Evolutionary conservation across 768 basidiomycete genomes (phyloP).

Genomic region (Strobilomyces echinocephalus): DNA sequence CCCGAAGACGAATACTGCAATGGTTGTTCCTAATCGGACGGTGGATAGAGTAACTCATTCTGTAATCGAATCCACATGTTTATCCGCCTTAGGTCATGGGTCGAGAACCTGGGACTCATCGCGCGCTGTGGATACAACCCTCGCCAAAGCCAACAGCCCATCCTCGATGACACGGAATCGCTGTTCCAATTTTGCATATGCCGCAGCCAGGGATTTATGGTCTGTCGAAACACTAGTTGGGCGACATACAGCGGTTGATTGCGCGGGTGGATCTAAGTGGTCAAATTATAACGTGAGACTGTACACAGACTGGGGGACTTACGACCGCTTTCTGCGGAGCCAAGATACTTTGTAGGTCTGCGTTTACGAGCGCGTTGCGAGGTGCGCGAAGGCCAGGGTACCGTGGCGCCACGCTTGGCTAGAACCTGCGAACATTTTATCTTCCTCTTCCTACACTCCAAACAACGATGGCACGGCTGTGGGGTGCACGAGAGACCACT

Average conservation of each 20-base stretch:
- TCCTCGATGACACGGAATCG: not conserved
- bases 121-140: not conserved
- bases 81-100: too few relatives aligned
- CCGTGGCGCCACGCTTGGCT: not conserved
- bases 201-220: too few relatives aligned
- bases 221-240: too few relatives aligned
- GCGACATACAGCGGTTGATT: too few relatives aligned
- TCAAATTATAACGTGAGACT: too few relatives aligned
- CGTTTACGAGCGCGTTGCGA: not conserved
- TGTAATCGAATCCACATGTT: too few relatives aligned
- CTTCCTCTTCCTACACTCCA: not conserved
- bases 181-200: not conserved
- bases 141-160: not conserved
- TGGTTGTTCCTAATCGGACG: too few relatives aligned
- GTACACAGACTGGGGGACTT: not conserved
- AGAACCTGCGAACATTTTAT: not conserved
- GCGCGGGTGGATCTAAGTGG: too few relatives aligned
- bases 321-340: not conserved
- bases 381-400: not conserved
- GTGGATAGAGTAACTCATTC: too few relatives aligned
- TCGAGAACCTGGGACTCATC: not conserved
- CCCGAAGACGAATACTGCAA: too few relatives aligned
- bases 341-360: not conserved
- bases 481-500: not conserved
- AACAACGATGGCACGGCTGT: not conserved